Evolutionary conservation across 108 stramenopile genomes (phyloP).

Genomic region (Cylindrotheca closterium): DNA sequence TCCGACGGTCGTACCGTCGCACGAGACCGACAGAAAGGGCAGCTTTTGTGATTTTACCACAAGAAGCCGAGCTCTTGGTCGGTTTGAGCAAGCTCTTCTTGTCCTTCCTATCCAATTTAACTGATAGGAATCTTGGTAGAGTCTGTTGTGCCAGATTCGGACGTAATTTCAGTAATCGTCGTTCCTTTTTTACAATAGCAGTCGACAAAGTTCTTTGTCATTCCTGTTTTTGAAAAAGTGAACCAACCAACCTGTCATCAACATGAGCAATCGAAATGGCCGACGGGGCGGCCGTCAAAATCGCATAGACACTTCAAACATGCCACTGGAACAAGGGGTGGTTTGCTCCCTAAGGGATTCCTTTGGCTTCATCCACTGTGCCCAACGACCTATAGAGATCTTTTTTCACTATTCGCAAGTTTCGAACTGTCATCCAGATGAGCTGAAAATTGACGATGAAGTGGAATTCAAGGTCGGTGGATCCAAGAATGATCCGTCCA

Average conservation of each 20-base stretch:
- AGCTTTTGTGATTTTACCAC: too few species aligned
- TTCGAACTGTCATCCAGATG: conserved; percentile 36
- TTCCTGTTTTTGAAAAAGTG: too few species aligned
- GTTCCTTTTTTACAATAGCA: too few species aligned
- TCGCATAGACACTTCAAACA: conserved; percentile 3
- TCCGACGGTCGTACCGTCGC: too few species aligned
- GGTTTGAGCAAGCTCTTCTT: too few species aligned
- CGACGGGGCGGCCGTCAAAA: conserved; percentile 1
- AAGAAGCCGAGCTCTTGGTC: too few species aligned
- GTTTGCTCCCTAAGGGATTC: conserved; percentile 60
- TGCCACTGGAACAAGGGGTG: conserved; percentile 68
- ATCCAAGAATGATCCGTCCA: conserved; percentile 1
- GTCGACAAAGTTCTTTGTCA: too few species aligned
- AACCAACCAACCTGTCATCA: not conserved
- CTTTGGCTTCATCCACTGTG: conserved; percentile 82
- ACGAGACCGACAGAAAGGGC: too few species aligned
- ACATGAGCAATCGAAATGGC: not conserved
- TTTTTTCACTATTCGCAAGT: conserved; percentile 73
- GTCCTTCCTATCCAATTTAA: too few species aligned
- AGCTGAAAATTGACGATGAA: conserved; percentile 64
- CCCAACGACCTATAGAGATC: conserved; percentile 70
- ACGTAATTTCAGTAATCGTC: too few species aligned
- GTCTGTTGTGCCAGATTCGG: too few species aligned
- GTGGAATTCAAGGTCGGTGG: conserved; percentile 60
- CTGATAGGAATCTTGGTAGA: too few species aligned